Percentiles rank a stretch among this genome's conserved stretches.
Evolutionary conservation across 1,284 basidiomycete genomes (phyloP).

Genomic region (Pascua sp.): DNA sequence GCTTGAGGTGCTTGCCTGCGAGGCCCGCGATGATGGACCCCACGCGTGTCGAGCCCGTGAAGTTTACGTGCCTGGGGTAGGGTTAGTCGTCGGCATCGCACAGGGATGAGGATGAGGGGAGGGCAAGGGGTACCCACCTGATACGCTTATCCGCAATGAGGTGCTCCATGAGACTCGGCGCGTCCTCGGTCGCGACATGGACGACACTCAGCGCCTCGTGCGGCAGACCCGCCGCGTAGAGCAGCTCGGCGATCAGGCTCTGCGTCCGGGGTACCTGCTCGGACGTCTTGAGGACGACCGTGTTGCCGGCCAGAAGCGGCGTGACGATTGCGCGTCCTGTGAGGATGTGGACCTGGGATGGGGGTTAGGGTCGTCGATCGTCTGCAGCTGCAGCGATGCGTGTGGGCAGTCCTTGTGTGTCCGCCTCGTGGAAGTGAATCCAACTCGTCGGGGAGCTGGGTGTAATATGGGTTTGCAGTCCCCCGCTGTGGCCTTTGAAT

Average conservation of each 20-base stretch:
- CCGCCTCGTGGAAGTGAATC: no score
- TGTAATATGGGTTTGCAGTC: no score
- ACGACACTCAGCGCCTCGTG: constrained; percentile 60
- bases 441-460: no score
- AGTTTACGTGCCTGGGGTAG: constrained; percentile 40
- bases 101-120: no score
- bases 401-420: no score
- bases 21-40: constrained; percentile 41
- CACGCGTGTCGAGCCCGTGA: constrained; percentile 52
- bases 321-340: constrained; percentile 53
- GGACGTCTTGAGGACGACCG: constrained; percentile 61
- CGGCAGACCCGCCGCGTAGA: constrained; percentile 57
- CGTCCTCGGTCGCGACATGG: constrained; percentile 54
- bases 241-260: constrained; percentile 53
- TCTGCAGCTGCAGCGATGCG: no score
- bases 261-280: constrained; percentile 59
- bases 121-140: constrained; percentile 5
- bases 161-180: constrained; percentile 53
- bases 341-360: constrained; percentile 11
- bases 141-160: constrained; percentile 59
- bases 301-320: constrained; percentile 63
- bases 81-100: constrained; percentile 17
- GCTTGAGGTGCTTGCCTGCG: constrained; percentile 51
- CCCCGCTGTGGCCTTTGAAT: no score
- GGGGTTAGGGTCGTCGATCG: no score